Conservation (phyloP, 2,329 filamentous ascomycete species). For the Scedosporium dehoogii region DNA sequence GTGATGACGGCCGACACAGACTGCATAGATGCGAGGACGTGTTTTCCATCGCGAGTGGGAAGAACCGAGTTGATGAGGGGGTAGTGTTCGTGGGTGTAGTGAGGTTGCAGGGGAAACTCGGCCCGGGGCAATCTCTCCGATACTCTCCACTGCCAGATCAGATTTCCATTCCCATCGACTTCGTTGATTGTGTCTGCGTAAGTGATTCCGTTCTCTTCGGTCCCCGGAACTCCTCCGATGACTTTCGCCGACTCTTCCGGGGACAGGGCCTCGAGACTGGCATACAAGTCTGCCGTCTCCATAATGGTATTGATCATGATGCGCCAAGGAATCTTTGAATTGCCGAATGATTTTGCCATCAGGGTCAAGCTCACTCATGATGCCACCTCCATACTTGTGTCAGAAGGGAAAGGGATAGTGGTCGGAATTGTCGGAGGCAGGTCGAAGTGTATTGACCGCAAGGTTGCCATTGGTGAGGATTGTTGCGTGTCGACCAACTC, state of each 20-base stretch:
- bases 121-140: constrained; percentile 16
- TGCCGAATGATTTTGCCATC: constrained; percentile 17
- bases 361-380: constrained; percentile 19
- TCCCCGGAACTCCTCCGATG: constrained; percentile 16
- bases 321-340: constrained; percentile 16
- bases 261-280: constrained; percentile 18
- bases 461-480: constrained; percentile 19
- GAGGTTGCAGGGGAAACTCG: constrained; percentile 18
- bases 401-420: constrained; percentile 19
- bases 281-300: constrained; percentile 18
- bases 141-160: constrained; percentile 20
- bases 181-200: constrained; percentile 21
- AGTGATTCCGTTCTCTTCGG: constrained; percentile 17
- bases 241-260: constrained; percentile 16
- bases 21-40: constrained; percentile 18
- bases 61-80: constrained; percentile 20
- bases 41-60: constrained; percentile 17
- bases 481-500: constrained; percentile 17
- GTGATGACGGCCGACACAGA: constrained; percentile 19
- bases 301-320: constrained; percentile 20
- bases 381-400: constrained; percentile 19
- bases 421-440: not conserved
- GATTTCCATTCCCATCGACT: constrained; percentile 14
- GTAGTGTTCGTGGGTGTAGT: constrained; percentile 21
- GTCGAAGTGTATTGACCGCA: constrained; percentile 18